Conservation (phyloP, 371 early-diverging fungal species). For the Mortierella sp. region DNA sequence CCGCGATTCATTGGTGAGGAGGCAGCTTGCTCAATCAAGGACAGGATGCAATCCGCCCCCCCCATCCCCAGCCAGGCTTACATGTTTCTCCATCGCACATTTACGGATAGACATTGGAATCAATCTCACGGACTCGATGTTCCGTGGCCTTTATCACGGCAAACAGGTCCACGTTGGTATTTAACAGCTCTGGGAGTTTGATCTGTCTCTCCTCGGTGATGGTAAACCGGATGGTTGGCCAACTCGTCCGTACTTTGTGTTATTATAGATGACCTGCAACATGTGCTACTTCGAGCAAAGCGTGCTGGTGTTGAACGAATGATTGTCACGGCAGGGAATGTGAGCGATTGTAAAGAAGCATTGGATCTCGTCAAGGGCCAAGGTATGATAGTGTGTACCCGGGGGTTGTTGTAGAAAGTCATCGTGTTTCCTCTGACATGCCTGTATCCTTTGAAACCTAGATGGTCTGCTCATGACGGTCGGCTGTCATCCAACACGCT, state of each 20-base stretch:
- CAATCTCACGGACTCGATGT: slow-evolving; percentile 89
- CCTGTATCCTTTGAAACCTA: neutral
- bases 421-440: no score
- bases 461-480: slow-evolving; percentile 77
- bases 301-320: slow-evolving; percentile 74
- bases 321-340: slow-evolving; percentile 81
- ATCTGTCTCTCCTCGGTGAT: no score
- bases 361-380: slow-evolving; percentile 60
- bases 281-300: slow-evolving; percentile 73
- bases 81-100: no score
- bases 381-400: slow-evolving; percentile 12
- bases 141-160: slow-evolving; percentile 83
- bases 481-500: slow-evolving; percentile 92
- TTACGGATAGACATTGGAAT: slow-evolving; percentile 75
- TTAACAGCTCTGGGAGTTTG: no score
- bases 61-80: no score
- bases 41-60: no score
- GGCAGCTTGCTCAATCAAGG: neutral
- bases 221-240: no score
- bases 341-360: slow-evolving; percentile 73
- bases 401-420: no score
- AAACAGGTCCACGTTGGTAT: slow-evolving; percentile 77
- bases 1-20: slow-evolving; percentile 42
- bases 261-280: slow-evolving; percentile 72
- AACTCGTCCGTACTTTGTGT: neutral